phyloP scores from a whole-genome alignment of 768 basidiomycete genomes.

The Kwoniella newhampshirensis region DNA sequence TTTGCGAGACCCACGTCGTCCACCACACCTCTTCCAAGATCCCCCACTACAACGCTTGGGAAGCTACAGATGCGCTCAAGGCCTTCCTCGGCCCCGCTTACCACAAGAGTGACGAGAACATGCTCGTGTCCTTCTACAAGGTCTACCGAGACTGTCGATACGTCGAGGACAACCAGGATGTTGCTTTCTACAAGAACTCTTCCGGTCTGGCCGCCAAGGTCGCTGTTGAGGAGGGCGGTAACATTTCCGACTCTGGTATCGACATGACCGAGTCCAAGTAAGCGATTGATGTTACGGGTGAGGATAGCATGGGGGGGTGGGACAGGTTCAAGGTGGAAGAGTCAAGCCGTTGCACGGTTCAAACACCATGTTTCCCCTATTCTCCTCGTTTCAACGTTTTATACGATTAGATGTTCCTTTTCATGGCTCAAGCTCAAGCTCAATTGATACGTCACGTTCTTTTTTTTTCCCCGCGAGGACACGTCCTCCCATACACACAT shows the following conservation, averaged over 20 bases:
- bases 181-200: slow-evolving; percentile 64
- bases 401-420: too few species aligned
- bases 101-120: slow-evolving; percentile 52
- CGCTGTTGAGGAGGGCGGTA: slow-evolving; percentile 64
- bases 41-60: slow-evolving; percentile 83
- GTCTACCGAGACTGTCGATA: slow-evolving; percentile 81
- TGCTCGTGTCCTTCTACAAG: slow-evolving; percentile 65
- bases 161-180: slow-evolving; percentile 88
- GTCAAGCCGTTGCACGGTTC: too few species aligned
- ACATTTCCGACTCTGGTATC: slow-evolving; percentile 66
- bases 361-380: too few species aligned
- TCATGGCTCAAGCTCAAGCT: too few species aligned
- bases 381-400: too few species aligned
- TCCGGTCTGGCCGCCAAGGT: slow-evolving; percentile 70
- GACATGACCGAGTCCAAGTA: slow-evolving; percentile 56
- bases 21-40: slow-evolving; percentile 95
- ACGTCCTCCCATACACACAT: too few species aligned
- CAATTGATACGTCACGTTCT: too few species aligned
- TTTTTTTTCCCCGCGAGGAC: too few species aligned
- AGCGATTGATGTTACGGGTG: neutral
- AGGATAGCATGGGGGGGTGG: too few species aligned
- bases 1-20: slow-evolving; percentile 87
- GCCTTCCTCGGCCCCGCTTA: slow-evolving; percentile 64
- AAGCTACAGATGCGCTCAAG: slow-evolving; percentile 81
- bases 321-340: too few species aligned